A percentile compares a stretch with the other conserved stretches of the same genome.
Conservation (phyloP, 441 rosid genomes). For the Syzygium syzygioides region DNA sequence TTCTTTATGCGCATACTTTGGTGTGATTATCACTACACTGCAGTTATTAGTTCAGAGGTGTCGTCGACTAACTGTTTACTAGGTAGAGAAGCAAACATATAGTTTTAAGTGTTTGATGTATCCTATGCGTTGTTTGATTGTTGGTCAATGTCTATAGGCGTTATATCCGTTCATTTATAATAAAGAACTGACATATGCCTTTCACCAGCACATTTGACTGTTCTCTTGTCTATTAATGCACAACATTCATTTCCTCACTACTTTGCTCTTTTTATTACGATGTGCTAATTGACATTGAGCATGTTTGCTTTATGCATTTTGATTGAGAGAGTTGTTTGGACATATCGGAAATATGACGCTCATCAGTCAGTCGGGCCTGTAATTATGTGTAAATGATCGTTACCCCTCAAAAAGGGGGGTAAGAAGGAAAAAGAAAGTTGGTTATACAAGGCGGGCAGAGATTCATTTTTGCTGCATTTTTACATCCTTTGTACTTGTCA, state of each 20-base stretch:
- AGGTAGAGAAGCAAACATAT: not conserved
- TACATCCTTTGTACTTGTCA: not conserved
- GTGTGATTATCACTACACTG: not conserved
- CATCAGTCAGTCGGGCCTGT: not conserved
- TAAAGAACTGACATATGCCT: not conserved
- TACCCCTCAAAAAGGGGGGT: not conserved
- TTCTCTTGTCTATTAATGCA: not conserved
- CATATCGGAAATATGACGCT: not conserved
- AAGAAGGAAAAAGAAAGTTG: not conserved
- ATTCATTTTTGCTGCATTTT: not conserved
- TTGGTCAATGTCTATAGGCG: not conserved
- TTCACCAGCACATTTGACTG: not conserved
- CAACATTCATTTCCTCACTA: not conserved
- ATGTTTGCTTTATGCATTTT: not conserved
- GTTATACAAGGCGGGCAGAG: not conserved
- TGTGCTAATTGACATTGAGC: not conserved
- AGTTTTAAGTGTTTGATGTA: not conserved
- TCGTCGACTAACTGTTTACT: not conserved
- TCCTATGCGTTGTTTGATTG: not conserved
- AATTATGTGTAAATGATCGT: not conserved
- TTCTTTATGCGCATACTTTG: not conserved
- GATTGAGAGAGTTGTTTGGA: not conserved
- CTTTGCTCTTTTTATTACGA: not conserved
- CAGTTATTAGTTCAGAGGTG: not conserved
- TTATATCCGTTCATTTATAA: not conserved